phyloP scores from a whole-genome alignment of 257 asterid species.

The Vinca minor region DNA sequence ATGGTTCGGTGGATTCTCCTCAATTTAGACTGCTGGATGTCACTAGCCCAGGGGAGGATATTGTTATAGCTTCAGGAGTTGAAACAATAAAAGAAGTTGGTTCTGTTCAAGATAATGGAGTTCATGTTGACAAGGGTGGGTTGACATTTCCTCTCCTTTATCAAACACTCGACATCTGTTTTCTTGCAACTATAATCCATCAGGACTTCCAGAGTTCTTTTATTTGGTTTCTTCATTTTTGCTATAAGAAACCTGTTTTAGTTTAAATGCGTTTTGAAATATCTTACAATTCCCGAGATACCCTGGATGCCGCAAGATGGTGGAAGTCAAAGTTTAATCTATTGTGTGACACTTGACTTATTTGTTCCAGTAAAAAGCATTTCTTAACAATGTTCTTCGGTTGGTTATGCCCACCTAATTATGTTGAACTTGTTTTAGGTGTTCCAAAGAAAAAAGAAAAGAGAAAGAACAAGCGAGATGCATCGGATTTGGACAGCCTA shows the following conservation, averaged over 20 bases:
- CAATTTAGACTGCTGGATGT: conserved; percentile 23
- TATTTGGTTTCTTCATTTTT: neutral
- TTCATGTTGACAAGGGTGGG: conserved; percentile 16
- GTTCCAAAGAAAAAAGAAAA: conserved; percentile 12
- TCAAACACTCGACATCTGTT: neutral
- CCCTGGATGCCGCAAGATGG: neutral
- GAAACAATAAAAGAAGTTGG: conserved; percentile 3
- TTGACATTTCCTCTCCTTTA: conserved; percentile 4
- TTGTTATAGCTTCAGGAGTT: conserved; percentile 16
- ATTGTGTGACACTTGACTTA: neutral
- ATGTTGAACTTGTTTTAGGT: conserved; percentile 16
- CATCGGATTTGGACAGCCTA: conserved; percentile 20
- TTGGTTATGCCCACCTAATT: neutral
- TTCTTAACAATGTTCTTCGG: neutral
- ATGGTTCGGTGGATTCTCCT: conserved; percentile 24
- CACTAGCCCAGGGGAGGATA: conserved; percentile 19
- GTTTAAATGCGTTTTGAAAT: neutral
- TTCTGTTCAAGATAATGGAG: conserved; percentile 16
- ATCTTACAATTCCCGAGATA: neutral
- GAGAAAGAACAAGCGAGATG: conserved; percentile 24
- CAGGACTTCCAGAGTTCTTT: neutral
- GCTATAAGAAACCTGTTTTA: no score
- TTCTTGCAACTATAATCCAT: neutral
- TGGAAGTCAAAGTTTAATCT: neutral
- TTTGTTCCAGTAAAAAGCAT: neutral